A percentile compares a stretch with the other conserved stretches of the same genome.
These are phyloP conservation scores for Peronospora tabacina DNA, from an alignment of 352 stramenopile species.

Conservation along the genomic window DNA sequence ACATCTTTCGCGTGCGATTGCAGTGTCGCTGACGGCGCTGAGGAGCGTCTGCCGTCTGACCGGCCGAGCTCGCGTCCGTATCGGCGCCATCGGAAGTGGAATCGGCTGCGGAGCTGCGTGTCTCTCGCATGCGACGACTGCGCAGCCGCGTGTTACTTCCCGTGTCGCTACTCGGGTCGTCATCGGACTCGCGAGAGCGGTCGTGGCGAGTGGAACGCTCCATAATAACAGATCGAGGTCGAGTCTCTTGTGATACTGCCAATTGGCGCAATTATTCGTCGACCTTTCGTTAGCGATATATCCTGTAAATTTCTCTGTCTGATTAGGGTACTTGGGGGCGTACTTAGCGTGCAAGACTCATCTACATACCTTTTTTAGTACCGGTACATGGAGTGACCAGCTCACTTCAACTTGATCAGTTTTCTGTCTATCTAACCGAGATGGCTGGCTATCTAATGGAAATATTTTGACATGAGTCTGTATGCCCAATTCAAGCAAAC, in stretches of 20 bases:
- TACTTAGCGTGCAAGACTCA: no score
- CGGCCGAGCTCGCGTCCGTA: conserved; percentile 44
- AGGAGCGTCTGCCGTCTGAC: conserved; percentile 6
- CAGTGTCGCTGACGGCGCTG: conserved; percentile 17
- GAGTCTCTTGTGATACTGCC: no score
- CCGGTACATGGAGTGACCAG: no score
- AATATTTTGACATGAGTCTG: no score
- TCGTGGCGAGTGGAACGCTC: conserved; percentile 49
- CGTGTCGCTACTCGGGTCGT: conserved; percentile 26
- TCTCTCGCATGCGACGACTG: conserved; percentile 29
- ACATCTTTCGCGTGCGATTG: conserved; percentile 17
- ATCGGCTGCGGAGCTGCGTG: conserved; percentile 21
- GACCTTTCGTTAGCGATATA: no score
- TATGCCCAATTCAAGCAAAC: conserved; percentile 76
- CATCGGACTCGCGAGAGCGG: conserved; percentile 21
- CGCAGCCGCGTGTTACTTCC: conserved; percentile 29
- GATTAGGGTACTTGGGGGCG: no score
- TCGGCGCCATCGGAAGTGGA: conserved; percentile 54
- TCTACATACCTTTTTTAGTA: no score
- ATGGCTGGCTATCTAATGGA: conserved; percentile 80
- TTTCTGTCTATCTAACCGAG: conserved; percentile 54
- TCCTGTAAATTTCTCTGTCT: no score
- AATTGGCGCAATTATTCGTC: no score
- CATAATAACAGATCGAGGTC: conserved; percentile 19
- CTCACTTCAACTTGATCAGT: not conserved